These are phyloP conservation scores for Cercophora scortea DNA, from an alignment of 495 filamentous ascomycete species.

Conservation along the genomic window DNA sequence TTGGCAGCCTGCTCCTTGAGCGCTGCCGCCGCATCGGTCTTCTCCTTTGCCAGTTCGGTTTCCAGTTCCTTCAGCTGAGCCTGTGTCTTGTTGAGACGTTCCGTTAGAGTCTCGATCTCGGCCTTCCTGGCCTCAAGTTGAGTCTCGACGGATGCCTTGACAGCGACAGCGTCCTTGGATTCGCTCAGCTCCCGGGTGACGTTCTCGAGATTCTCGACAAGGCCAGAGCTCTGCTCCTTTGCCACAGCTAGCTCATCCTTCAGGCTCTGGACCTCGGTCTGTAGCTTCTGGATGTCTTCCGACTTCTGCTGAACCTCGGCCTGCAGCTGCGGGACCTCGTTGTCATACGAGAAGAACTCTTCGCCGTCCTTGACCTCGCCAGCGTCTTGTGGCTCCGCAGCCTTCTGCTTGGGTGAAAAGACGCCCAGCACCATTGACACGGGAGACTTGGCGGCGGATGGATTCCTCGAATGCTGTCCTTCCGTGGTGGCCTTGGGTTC, in stretches of 20 bases:
- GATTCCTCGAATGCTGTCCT: slow-evolving; percentile 6
- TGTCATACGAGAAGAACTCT: slow-evolving; percentile 83
- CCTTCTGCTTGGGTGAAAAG: slow-evolving; percentile 42
- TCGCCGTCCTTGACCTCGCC: slow-evolving; percentile 62
- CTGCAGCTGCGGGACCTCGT: slow-evolving; percentile 60
- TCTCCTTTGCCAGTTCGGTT: slow-evolving; percentile 43
- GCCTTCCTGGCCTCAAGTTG: slow-evolving; percentile 41
- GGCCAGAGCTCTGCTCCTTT: slow-evolving; percentile 56
- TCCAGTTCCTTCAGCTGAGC: slow-evolving; percentile 47
- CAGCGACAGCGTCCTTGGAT: slow-evolving; percentile 49
- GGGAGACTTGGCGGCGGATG: slow-evolving; percentile 29
- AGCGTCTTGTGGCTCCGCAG: slow-evolving; percentile 27
- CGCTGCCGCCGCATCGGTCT: slow-evolving; percentile 24
- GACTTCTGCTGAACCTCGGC: slow-evolving; percentile 46
- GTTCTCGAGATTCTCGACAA: slow-evolving; percentile 55
- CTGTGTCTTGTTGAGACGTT: slow-evolving; percentile 42
- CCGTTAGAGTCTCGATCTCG: slow-evolving; percentile 39
- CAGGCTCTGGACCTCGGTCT: slow-evolving; percentile 25
- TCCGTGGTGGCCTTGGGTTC: slow-evolving; percentile 3
- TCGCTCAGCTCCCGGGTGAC: slow-evolving; percentile 52
- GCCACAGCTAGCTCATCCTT: slow-evolving; percentile 38
- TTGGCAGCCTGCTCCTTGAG: slow-evolving; percentile 29
- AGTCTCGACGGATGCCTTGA: slow-evolving; percentile 38
- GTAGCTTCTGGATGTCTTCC: slow-evolving; percentile 31
- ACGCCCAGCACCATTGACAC: slow-evolving; percentile 29